phyloP scores from a whole-genome alignment of 257 asterid species.

The Solanum etuberosum region DNA sequence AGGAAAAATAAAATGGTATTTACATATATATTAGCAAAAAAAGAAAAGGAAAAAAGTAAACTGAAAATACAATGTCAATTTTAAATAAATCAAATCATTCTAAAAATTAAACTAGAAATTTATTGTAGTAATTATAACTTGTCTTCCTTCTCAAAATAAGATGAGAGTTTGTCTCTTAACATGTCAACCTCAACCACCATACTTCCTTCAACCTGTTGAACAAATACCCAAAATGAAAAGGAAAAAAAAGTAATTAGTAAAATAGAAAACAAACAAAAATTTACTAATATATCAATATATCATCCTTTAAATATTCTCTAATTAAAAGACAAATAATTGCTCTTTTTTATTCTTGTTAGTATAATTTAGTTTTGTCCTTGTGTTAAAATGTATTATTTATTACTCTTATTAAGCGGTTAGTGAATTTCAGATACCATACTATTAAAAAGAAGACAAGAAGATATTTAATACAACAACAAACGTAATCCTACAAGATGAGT shows the following conservation, averaged over 20 bases:
- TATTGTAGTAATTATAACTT: neutral
- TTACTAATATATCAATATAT: neutral
- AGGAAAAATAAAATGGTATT: neutral
- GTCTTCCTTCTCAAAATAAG: neutral
- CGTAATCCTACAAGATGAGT: neutral
- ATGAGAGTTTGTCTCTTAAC: neutral
- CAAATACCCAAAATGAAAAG: neutral
- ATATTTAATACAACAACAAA: neutral
- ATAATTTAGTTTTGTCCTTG: neutral
- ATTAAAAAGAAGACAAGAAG: neutral
- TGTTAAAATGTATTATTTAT: neutral
- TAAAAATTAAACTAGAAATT: neutral
- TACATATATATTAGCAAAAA: neutral
- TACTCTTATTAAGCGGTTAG: neutral
- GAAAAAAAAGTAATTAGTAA: neutral
- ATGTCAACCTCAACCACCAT: neutral
- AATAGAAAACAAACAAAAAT: neutral
- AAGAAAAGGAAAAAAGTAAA: neutral
- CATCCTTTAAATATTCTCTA: neutral
- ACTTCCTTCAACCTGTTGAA: neutral
- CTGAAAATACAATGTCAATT: neutral
- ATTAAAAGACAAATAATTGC: neutral
- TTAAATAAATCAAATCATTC: neutral
- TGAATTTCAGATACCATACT: neutral
- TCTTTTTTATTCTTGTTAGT: neutral